Conservation (phyloP, 2,329 filamentous ascomycete genomes). For the Neopestalotiopsis rosae region DNA sequence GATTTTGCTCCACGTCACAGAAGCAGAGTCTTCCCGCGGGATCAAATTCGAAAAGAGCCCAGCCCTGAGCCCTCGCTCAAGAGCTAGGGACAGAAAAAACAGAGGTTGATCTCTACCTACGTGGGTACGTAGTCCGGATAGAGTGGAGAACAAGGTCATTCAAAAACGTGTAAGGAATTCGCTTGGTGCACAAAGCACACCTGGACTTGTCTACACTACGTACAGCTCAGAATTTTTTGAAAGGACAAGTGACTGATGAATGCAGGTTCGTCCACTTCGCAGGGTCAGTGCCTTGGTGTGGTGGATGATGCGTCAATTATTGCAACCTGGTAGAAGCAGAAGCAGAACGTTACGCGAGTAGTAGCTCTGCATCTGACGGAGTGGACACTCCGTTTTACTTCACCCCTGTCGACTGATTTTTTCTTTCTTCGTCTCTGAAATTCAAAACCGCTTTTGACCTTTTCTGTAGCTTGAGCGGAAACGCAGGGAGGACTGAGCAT, state of each 20-base stretch:
- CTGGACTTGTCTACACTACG: too few relatives aligned
- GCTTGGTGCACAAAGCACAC: neutral
- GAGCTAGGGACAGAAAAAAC: neutral
- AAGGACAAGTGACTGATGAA: neutral
- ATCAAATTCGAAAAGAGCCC: too few relatives aligned
- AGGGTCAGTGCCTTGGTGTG: neutral
- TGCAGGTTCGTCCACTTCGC: slow-evolving; percentile 10
- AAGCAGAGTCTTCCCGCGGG: too few relatives aligned
- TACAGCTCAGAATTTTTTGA: too few relatives aligned
- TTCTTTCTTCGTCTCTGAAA: neutral
- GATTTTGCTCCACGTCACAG: neutral
- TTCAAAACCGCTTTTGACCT: too few relatives aligned
- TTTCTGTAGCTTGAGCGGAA: neutral
- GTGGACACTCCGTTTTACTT: neutral
- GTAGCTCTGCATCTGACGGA: neutral
- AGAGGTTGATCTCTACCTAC: neutral
- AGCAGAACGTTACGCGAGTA: neutral
- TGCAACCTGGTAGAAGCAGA: neutral
- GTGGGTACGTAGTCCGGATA: neutral
- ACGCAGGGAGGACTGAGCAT: too few relatives aligned
- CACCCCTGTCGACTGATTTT: neutral
- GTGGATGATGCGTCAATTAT: slow-evolving; percentile 14
- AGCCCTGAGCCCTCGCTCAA: neutral
- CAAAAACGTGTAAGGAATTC: neutral
- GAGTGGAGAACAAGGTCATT: neutral